Conservation (phyloP, 768 basidiomycete species). For the Candolleomyces aberdarensis region DNA sequence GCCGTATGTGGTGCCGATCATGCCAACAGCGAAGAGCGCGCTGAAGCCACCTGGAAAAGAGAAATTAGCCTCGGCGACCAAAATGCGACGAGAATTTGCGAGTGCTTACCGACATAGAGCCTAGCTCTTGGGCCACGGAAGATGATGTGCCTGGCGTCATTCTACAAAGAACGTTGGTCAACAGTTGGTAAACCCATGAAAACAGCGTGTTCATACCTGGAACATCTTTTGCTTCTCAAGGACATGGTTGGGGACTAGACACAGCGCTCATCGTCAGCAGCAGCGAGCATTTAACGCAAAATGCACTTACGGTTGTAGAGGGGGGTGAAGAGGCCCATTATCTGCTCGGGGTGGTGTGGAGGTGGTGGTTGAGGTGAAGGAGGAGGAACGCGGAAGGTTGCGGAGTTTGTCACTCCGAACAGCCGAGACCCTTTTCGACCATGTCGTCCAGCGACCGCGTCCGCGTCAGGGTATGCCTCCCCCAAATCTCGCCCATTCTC, state of each 20-base stretch:
- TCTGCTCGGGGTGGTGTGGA: slow-evolving; percentile 15
- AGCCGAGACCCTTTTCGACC: slow-evolving; percentile 32
- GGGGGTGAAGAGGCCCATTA: slow-evolving; percentile 52
- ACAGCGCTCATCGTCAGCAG: slow-evolving; percentile 12
- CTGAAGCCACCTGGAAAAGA: slow-evolving; percentile 48
- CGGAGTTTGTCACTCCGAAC: slow-evolving; percentile 42
- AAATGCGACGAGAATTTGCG: background rate
- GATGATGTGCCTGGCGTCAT: slow-evolving; percentile 51
- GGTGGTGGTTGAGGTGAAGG: slow-evolving; percentile 14
- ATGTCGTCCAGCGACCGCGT: slow-evolving; percentile 68
- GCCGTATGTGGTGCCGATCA: slow-evolving; percentile 51
- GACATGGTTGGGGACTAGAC: slow-evolving; percentile 60
- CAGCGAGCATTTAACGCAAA: background rate
- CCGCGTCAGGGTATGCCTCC: slow-evolving; percentile 71
- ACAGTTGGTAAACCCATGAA: slow-evolving; percentile 4
- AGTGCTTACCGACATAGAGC: slow-evolving; percentile 59
- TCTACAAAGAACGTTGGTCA: slow-evolving; percentile 23
- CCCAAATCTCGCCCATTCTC: slow-evolving; percentile 6
- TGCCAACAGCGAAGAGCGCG: slow-evolving; percentile 50
- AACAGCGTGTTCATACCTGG: slow-evolving; percentile 47
- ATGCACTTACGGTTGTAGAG: slow-evolving; percentile 60
- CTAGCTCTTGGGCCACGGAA: slow-evolving; percentile 58
- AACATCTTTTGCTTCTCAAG: slow-evolving; percentile 61
- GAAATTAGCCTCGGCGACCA: background rate
- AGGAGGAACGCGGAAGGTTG: slow-evolving; percentile 32